These are phyloP conservation scores for Vigna trinervia DNA, from an alignment of 306 rosid genomes.

Conservation along the genomic window DNA sequence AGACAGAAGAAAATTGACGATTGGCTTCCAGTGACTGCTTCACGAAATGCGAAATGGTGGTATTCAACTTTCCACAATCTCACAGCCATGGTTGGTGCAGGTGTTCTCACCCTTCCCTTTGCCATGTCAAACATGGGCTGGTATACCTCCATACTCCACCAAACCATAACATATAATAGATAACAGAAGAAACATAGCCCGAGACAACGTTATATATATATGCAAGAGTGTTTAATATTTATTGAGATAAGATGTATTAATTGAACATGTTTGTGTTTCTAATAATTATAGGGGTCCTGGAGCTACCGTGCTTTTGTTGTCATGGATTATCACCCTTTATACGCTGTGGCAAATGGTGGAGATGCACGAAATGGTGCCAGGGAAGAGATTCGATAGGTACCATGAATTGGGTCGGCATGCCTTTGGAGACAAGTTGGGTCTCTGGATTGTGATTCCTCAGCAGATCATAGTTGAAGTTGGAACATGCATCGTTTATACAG, in stretches of 20 bases:
- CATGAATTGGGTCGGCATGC: conserved; percentile 89
- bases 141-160: conserved; percentile 14
- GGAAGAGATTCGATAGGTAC: conserved; percentile 78
- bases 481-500: conserved; percentile 73
- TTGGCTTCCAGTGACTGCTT: conserved; percentile 90
- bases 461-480: conserved; percentile 78
- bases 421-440: conserved; percentile 79
- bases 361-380: conserved; percentile 96
- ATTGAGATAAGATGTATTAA: too few relatives aligned
- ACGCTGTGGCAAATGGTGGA: conserved; percentile 94
- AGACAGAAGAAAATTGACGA: conserved; percentile 52
- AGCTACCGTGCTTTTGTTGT: conserved; percentile 43
- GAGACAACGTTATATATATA: too few relatives aligned
- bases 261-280: too few relatives aligned
- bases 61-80: conserved; percentile 88
- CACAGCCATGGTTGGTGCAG: conserved; percentile 98
- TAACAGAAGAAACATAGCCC: too few relatives aligned
- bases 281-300: too few relatives aligned
- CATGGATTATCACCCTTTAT: conserved; percentile 83
- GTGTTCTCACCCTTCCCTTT: conserved; percentile 86
- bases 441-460: conserved; percentile 77
- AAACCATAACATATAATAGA: too few relatives aligned
- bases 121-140: conserved; percentile 88
- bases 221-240: too few relatives aligned
- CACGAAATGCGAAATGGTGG: conserved; percentile 94